These are phyloP conservation scores for Phytophthora uliginosa DNA, from an alignment of 352 stramenopile genomes.

Conservation along the genomic window DNA sequence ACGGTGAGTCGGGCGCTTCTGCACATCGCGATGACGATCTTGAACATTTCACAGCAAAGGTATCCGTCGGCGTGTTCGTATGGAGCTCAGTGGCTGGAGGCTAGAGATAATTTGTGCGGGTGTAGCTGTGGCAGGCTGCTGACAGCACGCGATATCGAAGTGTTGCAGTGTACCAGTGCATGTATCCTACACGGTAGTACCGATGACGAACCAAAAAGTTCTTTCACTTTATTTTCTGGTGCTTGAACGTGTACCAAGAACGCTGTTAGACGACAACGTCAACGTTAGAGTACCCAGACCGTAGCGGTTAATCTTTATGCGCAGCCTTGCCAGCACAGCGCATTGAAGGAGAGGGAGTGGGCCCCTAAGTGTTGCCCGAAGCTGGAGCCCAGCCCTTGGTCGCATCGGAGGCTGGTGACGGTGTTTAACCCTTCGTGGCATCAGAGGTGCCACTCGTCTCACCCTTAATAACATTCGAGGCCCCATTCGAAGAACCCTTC, in stretches of 20 bases:
- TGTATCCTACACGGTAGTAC: too few species aligned
- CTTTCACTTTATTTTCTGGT: background rate
- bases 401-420: background rate
- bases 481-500: background rate
- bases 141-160: background rate
- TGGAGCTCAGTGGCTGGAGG: background rate
- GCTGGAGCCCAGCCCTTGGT: background rate
- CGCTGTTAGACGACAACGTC: background rate
- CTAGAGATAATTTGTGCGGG: background rate
- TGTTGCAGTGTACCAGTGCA: background rate
- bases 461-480: background rate
- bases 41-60: constrained; percentile 4
- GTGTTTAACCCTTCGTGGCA: background rate
- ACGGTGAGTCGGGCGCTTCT: constrained; percentile 1
- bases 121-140: background rate
- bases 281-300: background rate
- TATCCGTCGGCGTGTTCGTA: background rate
- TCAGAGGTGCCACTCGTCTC: background rate
- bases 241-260: background rate
- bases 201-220: background rate
- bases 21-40: constrained; percentile 14
- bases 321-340: background rate
- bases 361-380: background rate
- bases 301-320: background rate
- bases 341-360: background rate